Base-by-base conservation (phyloP, 108 stramenopile genomes). In the Nitzschia palea region DNA sequence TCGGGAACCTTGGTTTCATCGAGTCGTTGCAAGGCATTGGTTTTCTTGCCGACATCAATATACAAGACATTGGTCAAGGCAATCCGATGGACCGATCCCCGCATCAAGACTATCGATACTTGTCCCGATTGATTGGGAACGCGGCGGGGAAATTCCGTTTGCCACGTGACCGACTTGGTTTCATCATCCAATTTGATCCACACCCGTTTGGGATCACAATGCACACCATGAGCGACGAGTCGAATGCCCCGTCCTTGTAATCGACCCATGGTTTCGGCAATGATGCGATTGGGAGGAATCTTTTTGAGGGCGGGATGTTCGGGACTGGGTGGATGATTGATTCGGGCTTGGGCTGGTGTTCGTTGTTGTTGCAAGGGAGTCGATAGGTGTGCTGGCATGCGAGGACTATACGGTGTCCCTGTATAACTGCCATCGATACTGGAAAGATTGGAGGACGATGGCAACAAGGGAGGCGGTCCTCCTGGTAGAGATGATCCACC, bases 31-130 rank as follows among this genome's bases (percentile, higher is more conserved):
- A 86, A 51, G 14, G 85, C 85, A 27, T 76, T 62, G 9, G 85
- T 86, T 47, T 77, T 73, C 55, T 86, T 86, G 9, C 85, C 85
- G 0, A 86, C 81, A 44, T 86, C 85, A 48, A 86, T 70, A 58
- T 86, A 86, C 30, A 86, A 33, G 4, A 86, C 60, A 59, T 82
- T 69, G 0, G 55, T 52, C 51, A 86, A 52, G 14, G 79, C 42
- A 47, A 86, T 82, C 17, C 43, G 54, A 44, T 86, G 85, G 14
- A 78, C 12, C 29, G 78, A 67, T 42, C 85, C 85, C 9, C 78
- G 65, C 79, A 86, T 76, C 59, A 82, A 44, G 23, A 81, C 74
- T n/a, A 76, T 66, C 23, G 55, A 68, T 3, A 63, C 73, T 30
- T 75, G 53, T 2, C 73, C 73, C 44, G 36, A 31, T 67, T 75